A percentile compares a stretch with the other conserved stretches of the same genome.
Conservation (phyloP, 441 rosid genomes). For the Rhodomyrtus psidioides region DNA sequence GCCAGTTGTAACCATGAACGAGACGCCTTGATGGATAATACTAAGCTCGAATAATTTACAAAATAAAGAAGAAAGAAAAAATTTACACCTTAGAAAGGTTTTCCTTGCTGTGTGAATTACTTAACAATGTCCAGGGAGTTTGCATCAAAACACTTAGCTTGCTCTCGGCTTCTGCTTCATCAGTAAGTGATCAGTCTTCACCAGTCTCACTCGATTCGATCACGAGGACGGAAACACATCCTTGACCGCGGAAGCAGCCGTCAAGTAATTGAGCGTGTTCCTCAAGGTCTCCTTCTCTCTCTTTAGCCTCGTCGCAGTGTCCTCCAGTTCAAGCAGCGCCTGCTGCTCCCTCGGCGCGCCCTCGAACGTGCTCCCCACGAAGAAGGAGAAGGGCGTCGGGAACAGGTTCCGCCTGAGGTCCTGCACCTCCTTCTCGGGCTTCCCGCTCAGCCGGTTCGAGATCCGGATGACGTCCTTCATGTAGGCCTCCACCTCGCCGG, state of each 20-base stretch:
- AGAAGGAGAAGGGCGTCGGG: conserved; percentile 94
- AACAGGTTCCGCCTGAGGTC: conserved; percentile 75
- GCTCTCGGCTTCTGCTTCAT: background rate
- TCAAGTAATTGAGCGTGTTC: conserved; percentile 84
- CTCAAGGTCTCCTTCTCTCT: conserved; percentile 86
- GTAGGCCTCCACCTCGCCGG: conserved; percentile 64
- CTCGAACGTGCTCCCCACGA: conserved; percentile 87
- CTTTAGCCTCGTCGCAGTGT: conserved; percentile 78
- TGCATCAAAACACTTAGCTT: background rate
- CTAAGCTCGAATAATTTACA: background rate
- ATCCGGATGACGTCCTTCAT: conserved; percentile 93
- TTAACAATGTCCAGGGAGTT: background rate
- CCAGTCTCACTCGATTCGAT: background rate
- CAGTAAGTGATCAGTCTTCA: background rate
- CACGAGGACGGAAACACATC: conserved; percentile 80
- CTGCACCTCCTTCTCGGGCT: conserved; percentile 66
- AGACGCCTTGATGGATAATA: background rate
- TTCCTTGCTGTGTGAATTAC: background rate
- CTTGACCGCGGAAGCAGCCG: conserved; percentile 91
- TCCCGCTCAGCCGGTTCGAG: conserved; percentile 81
- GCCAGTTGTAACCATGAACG: background rate
- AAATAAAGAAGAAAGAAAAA: background rate
- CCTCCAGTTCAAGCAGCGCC: conserved; percentile 84
- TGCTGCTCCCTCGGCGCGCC: conserved; percentile 96
- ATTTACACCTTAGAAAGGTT: background rate